Conservation (phyloP, 768 basidiomycete genomes). For the Lactifluus piperatus region DNA sequence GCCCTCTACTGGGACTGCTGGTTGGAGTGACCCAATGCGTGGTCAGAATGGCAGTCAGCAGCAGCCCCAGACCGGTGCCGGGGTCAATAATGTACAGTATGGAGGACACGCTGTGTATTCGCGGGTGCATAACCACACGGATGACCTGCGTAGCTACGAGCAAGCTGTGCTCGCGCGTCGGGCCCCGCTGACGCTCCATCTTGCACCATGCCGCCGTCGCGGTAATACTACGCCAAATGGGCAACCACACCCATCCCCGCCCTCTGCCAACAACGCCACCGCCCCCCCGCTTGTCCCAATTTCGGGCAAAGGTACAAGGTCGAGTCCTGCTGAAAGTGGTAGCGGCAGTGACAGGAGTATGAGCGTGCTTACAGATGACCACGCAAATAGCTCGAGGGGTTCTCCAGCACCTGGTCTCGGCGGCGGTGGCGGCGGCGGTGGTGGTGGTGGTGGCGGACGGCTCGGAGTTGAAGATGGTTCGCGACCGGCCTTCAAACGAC, state of each 20-base stretch:
- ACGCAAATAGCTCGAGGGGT: constrained; percentile 4
- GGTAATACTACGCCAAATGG: constrained; percentile 17
- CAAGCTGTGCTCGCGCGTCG: constrained; percentile 66
- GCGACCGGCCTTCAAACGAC: constrained; percentile 63
- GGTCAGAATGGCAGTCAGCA: background rate
- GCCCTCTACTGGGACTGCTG: constrained; percentile 33
- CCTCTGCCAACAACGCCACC: background rate
- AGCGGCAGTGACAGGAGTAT: constrained; percentile 2
- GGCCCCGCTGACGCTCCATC: constrained; percentile 48
- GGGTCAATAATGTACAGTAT: background rate
- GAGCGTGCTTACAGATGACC: constrained; percentile 7
- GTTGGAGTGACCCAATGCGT: constrained; percentile 14
- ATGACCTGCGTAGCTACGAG: constrained; percentile 65
- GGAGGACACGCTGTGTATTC: constrained; percentile 10
- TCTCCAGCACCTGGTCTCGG: constrained; percentile 22
- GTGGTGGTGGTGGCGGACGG: constrained; percentile 24
- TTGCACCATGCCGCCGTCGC: constrained; percentile 37
- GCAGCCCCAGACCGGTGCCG: background rate
- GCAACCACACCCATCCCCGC: background rate
- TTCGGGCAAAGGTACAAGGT: constrained; percentile 10
- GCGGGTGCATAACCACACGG: constrained; percentile 32
- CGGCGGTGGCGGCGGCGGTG: constrained; percentile 21
- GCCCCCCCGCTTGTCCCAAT: background rate
- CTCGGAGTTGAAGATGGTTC: constrained; percentile 24
- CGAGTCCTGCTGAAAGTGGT: constrained; percentile 20